Conservation (phyloP, 495 filamentous ascomycete genomes). For the Viridothelium virens region DNA sequence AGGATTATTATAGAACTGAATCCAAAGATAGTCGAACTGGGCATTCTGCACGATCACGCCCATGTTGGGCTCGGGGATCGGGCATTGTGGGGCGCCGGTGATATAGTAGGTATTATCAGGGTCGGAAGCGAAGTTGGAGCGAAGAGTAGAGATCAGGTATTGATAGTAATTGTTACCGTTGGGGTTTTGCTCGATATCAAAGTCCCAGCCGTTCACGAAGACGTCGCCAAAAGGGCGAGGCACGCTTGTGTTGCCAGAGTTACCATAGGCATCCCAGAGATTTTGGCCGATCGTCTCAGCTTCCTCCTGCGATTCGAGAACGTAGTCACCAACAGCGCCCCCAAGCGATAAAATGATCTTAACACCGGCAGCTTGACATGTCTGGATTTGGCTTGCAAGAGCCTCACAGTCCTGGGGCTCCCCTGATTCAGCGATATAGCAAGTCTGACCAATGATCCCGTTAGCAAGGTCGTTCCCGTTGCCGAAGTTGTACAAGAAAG, state of each 20-base stretch:
- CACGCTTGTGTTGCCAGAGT: conserved; percentile 32
- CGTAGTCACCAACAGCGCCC: conserved; percentile 30
- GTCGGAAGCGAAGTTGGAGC: conserved; percentile 26
- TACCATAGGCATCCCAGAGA: conserved; percentile 57
- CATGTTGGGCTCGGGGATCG: conserved; percentile 33
- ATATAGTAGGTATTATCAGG: conserved; percentile 32
- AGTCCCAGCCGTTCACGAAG: conserved; percentile 37
- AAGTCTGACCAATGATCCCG: conserved; percentile 30
- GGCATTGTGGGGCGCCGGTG: conserved; percentile 39
- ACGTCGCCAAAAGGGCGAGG: conserved; percentile 36
- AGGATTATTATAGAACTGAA: conserved; percentile 40
- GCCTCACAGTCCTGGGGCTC: not conserved
- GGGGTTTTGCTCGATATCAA: conserved; percentile 34
- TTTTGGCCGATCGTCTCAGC: conserved; percentile 49
- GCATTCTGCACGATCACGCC: conserved; percentile 27
- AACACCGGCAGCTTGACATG: conserved; percentile 35
- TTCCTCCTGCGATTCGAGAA: conserved; percentile 31
- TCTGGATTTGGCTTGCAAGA: conserved; percentile 24
- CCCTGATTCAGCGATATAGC: conserved; percentile 28
- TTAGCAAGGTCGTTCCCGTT: conserved; percentile 40
- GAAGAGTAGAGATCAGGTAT: conserved; percentile 32
- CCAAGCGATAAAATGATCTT: conserved; percentile 37
- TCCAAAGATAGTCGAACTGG: conserved; percentile 35
- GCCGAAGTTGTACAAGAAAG: conserved; percentile 63
- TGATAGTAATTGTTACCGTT: conserved; percentile 23